Conservation (phyloP, 768 basidiomycete species). For the Rhodotorula kratochvilovae region DNA sequence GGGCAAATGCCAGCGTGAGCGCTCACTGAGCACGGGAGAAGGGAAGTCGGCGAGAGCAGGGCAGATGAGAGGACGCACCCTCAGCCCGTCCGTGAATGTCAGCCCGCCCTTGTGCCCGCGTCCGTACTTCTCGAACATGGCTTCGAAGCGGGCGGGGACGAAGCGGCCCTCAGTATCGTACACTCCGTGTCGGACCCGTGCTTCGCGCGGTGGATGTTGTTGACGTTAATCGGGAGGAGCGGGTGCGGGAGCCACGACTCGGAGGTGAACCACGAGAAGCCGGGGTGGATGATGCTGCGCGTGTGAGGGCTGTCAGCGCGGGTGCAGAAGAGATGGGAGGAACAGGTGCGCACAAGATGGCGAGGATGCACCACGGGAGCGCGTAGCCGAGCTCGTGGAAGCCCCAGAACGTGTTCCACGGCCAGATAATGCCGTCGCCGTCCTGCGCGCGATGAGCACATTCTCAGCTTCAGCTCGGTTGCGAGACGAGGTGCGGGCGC, state of each 20-base stretch:
- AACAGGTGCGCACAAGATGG: conserved; percentile 38
- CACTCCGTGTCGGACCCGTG: conserved; percentile 52
- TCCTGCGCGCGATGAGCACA: conserved; percentile 7
- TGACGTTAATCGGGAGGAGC: conserved; percentile 49
- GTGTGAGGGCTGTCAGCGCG: not conserved
- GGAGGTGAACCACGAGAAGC: conserved; percentile 47
- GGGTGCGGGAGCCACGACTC: conserved; percentile 49
- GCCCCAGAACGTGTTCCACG: conserved; percentile 50
- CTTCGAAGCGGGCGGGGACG: conserved; percentile 51
- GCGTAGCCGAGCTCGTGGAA: conserved; percentile 52
- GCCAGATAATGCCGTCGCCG: conserved; percentile 53
- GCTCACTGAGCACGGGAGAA: no score
- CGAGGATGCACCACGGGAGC: conserved; percentile 47
- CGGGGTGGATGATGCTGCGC: conserved; percentile 45
- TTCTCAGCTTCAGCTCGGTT: not conserved
- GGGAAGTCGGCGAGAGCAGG: conserved; percentile 23
- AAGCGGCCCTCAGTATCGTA: conserved; percentile 49
- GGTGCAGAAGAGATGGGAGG: not conserved
- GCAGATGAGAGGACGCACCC: conserved; percentile 44
- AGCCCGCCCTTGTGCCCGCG: conserved; percentile 29
- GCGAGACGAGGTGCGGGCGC: not conserved
- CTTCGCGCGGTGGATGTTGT: conserved; percentile 49
- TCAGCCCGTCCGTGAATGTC: conserved; percentile 34
- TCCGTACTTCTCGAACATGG: conserved; percentile 50
- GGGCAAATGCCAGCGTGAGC: no score